These are phyloP conservation scores for Globisporangium orthogonon DNA, from an alignment of 352 stramenopile genomes.

Conservation along the genomic window DNA sequence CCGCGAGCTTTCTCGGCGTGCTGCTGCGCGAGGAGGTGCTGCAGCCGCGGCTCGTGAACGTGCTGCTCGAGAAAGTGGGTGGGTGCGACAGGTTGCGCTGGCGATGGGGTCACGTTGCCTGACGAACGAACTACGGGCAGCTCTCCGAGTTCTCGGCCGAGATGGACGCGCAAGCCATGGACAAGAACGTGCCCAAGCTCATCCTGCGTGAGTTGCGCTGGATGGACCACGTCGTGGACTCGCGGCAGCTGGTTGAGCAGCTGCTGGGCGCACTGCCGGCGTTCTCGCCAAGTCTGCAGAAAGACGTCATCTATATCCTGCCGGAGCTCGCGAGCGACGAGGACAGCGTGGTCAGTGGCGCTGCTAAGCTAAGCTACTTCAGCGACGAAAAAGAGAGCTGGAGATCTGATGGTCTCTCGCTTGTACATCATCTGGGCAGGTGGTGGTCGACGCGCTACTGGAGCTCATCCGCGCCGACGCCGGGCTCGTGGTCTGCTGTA, in stretches of 20 bases:
- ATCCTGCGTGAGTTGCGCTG: conserved; percentile 59
- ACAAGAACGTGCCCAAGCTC: conserved; percentile 50
- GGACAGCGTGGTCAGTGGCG: conserved; percentile 15
- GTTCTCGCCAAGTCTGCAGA: conserved; percentile 37
- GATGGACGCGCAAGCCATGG: conserved; percentile 28
- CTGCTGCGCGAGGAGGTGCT: conserved; percentile 44
- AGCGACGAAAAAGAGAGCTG: neutral
- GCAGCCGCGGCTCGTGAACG: conserved; percentile 32
- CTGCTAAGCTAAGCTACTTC: neutral
- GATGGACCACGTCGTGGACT: conserved; percentile 47
- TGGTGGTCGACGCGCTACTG: conserved; percentile 41
- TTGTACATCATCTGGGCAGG: conserved; percentile 5
- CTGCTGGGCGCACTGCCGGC: conserved; percentile 36
- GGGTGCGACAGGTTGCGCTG: neutral
- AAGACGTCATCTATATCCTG: conserved; percentile 65
- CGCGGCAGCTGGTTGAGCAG: conserved; percentile 40
- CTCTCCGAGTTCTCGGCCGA: conserved; percentile 37
- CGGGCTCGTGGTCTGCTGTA: conserved; percentile 40
- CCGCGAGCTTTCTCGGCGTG: conserved; percentile 49
- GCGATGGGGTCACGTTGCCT: neutral
- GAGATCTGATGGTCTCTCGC: no score
- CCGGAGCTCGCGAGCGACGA: conserved; percentile 53
- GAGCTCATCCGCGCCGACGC: conserved; percentile 49
- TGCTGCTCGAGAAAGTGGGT: conserved; percentile 44
- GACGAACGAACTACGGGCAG: conserved; percentile 1